Evolutionary conservation across 495 filamentous ascomycete species (phyloP), one percentile per base, ranked within the genome.

Genomic region (Tetracladium setigerum): DNA sequence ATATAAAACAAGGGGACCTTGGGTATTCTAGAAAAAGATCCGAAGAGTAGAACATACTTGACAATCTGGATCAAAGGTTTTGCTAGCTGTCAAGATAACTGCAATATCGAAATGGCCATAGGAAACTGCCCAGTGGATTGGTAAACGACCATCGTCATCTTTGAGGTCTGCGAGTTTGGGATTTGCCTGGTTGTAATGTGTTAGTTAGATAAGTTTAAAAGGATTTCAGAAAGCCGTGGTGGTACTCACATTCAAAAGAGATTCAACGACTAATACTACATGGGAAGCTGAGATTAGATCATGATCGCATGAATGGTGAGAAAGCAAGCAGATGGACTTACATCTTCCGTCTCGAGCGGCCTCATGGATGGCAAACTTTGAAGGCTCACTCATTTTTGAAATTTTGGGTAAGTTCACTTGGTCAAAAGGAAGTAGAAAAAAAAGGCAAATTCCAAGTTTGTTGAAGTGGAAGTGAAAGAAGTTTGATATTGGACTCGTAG

Each of bases 51-150:
- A n/a, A 44, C 67, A 14, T 58, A 89, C 86, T 64, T 89, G 81
- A 33, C 83, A 85, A 67, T 97, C 92, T 0, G 86, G 81, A 63
- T 97, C 89, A 55, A 97, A 96, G 51, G 74, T 72, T 58, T 82
- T 84, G 41, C 68, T 68, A 19, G 81, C 68, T 0, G 82, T 67
- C 4, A 99, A 72, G 18, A 90, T 60, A 52, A 84, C 70, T 17
- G 86, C 82, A 43, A 95, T 87, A 32, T 78, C 72, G n/a, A 78
- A 65, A 33, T 79, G 83, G 61, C 91, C 94, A 64, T 84, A 84
- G 36, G 89, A 92, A 12, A 80, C 78, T 1, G 92, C 92, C 94
- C 94, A 99, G 67, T 99, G 94, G 42, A 97, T 82, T 0, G 94
- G 85, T 17, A 95, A 77, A 41, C 92, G 86, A 41, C 89, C 88